Evolutionary conservation across 352 stramenopile species (phyloP).

Genomic region (Phytophthora quininea): DNA sequence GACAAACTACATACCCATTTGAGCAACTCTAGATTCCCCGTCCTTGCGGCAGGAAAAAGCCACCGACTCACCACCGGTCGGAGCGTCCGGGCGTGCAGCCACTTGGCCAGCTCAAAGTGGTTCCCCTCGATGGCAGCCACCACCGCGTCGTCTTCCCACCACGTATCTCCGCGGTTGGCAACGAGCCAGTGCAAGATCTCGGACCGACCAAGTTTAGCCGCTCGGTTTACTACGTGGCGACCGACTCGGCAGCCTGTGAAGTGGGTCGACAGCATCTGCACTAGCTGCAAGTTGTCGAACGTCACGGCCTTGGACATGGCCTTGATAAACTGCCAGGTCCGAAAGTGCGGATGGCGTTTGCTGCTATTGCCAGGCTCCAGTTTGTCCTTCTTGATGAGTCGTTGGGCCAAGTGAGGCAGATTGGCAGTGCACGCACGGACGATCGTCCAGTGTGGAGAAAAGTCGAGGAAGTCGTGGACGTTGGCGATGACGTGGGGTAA

Average conservation of each 20-base stretch:
- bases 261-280: slow-evolving; percentile 1
- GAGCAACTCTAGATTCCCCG: neutral
- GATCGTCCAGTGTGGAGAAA: neutral
- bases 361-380: neutral
- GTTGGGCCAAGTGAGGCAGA: neutral
- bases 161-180: neutral
- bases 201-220: neutral
- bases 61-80: no score
- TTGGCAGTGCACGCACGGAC: neutral
- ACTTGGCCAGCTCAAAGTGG: slow-evolving; percentile 3
- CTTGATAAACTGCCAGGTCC: neutral
- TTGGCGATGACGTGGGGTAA: neutral
- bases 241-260: neutral
- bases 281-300: neutral
- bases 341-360: neutral
- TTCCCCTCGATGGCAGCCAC: neutral
- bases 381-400: neutral
- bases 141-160: neutral
- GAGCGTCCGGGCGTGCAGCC: neutral
- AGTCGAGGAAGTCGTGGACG: neutral
- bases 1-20: neutral
- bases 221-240: neutral
- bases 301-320: neutral
- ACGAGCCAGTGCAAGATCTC: slow-evolving; percentile 1
- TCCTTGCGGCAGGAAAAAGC: neutral